Evolutionary conservation across 1,284 basidiomycete genomes (phyloP), one percentile per base, ranked within the genome.

Genomic region (Apiotrichum akiyoshidainum): DNA sequence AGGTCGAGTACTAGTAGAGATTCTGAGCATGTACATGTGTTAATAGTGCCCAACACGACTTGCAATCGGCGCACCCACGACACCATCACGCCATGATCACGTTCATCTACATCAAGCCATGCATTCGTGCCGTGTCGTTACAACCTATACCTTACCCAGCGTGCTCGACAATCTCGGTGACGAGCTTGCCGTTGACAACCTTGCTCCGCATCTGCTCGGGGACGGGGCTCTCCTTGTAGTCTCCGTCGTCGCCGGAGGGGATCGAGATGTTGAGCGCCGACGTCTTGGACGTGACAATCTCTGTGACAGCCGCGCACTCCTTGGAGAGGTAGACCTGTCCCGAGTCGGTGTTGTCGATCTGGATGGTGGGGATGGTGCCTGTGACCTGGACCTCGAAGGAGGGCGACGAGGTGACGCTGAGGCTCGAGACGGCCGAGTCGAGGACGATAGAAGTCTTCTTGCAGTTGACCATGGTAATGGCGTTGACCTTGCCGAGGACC

Each of bases 191-290:
- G 65, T 85, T 80, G 72, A 85, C 81, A 21, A 99, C 81, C 49
- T 85, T 83, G 46, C 90, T 91, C 81, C 87, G 90, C 77, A 99
- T 83, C 88, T 98, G 98, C 80, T 99, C 96, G 1, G 96, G 96
- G 41, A 99, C 81, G 2, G 95, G 84, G 67, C 87, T 86, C 78
- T 99, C 96, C 63, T 86, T 84, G 69, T 93, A 97, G 53, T 95
- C 84, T 13, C 94, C 96, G 72, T 95, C 92, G 64, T 87, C 87
- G 5, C 73, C 74, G 2, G 89, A 86, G 0, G 95, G 95, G 47
- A 99, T 76, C 68, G 86, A 91, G 60, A 99, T 83, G 78, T 99
- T 99, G 78, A 99, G 89, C 35, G 87, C 84, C 71, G 90, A 93
- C 77, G 92, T 96, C 80, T 99, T 98, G 58, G 92, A 87, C 1